phyloP scores from a whole-genome alignment of 2,329 filamentous ascomycete genomes.

The Phaeophleospora eucalypticola region DNA sequence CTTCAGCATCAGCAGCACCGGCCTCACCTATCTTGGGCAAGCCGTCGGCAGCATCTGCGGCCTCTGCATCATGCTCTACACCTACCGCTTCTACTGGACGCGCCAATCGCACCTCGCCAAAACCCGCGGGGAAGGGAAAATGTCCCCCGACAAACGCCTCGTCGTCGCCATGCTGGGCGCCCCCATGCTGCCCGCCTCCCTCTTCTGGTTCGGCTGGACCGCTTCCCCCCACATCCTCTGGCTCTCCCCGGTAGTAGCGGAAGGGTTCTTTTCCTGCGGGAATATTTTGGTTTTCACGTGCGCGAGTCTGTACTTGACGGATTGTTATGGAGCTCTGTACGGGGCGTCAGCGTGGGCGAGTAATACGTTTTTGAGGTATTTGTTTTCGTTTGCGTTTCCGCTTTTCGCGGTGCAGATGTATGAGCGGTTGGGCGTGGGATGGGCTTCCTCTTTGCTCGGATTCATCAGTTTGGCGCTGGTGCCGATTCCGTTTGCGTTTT shows the following conservation, averaged over 20 bases:
- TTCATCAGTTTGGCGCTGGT: constrained; percentile 30
- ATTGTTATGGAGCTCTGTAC: constrained; percentile 17
- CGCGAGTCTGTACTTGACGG: constrained; percentile 15
- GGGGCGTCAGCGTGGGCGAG: constrained; percentile 31
- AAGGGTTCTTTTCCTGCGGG: constrained; percentile 35
- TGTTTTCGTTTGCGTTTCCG: constrained; percentile 34
- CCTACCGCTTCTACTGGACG: background rate
- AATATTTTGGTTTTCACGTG: constrained; percentile 35
- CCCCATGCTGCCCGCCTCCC: constrained; percentile 28
- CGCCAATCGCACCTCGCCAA: background rate
- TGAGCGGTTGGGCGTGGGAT: constrained; percentile 35
- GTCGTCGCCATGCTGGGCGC: constrained; percentile 31
- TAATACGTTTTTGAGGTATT: constrained; percentile 30
- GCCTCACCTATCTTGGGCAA: constrained; percentile 22
- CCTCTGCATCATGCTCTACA: constrained; percentile 22
- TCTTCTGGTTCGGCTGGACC: constrained; percentile 37
- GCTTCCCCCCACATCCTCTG: constrained; percentile 30
- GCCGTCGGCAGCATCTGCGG: constrained; percentile 17
- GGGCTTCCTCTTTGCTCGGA: constrained; percentile 39
- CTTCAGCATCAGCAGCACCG: constrained; percentile 52
- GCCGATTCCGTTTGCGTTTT: constrained; percentile 28
- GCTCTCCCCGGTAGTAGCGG: constrained; percentile 37
- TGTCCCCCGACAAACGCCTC: constrained; percentile 26
- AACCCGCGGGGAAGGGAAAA: background rate
- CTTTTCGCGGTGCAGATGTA: constrained; percentile 41